Conservation (phyloP, 352 stramenopile species). For the Phytopythium helicoides region DNA sequence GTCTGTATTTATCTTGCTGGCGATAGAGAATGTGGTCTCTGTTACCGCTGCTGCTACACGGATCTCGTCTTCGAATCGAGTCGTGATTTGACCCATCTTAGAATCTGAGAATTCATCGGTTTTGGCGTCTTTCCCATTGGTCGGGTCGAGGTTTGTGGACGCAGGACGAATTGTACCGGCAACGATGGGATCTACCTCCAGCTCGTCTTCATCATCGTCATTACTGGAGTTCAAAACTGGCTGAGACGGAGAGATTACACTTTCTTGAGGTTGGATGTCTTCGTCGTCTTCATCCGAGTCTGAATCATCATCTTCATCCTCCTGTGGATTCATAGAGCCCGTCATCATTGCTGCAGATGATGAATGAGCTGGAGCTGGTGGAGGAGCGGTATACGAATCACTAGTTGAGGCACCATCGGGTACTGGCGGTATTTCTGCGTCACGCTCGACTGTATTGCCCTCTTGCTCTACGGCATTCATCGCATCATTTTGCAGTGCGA, state of each 20-base stretch:
- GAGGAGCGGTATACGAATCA: conserved; percentile 5
- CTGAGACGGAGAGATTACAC: conserved; percentile 4
- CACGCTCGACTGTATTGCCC: too few relatives aligned
- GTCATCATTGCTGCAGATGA: conserved; percentile 13
- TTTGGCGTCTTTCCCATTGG: too few relatives aligned
- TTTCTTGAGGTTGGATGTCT: background rate
- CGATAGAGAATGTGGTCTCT: too few relatives aligned
- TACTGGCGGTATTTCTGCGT: background rate
- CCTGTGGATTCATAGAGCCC: conserved; percentile 32
- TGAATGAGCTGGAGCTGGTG: conserved; percentile 16
- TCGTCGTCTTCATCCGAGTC: conserved; percentile 34
- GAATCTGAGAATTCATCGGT: too few relatives aligned
- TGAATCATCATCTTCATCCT: conserved; percentile 25
- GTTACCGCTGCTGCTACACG: conserved; percentile 1
- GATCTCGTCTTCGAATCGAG: conserved; percentile 1
- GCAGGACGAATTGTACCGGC: conserved; percentile 15
- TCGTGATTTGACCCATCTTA: too few relatives aligned
- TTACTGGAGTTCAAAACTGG: conserved; percentile 15
- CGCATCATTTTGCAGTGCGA: too few relatives aligned
- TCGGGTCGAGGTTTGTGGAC: background rate
- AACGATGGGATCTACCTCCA: conserved; percentile 39
- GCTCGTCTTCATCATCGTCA: conserved; percentile 47
- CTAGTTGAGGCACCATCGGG: too few relatives aligned
- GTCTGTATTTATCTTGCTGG: too few relatives aligned
- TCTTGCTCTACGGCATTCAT: too few relatives aligned